A percentile compares a stretch with the other conserved stretches of the same genome.
Evolutionary conservation across 108 stramenopile species (phyloP).

Genomic region (Stephanodiscus triporus): DNA sequence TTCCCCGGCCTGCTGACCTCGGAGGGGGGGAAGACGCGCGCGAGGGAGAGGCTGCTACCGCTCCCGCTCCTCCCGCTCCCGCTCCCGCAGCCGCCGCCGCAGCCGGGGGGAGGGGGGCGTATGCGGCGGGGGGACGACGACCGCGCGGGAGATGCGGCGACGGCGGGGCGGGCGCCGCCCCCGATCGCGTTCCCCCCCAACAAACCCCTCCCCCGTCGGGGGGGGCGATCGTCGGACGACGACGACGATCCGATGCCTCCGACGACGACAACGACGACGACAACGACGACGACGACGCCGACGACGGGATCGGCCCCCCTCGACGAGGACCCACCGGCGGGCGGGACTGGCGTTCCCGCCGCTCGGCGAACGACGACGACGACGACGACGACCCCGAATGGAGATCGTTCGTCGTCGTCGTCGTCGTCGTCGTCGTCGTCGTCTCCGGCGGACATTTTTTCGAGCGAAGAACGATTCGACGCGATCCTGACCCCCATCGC

Average conservation of each 20-base stretch:
- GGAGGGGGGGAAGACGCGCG: conserved; percentile 29
- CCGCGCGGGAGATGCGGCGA: too few relatives aligned
- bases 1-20: conserved; percentile 45
- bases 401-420: background rate
- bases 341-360: conserved; percentile 13
- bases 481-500: conserved; percentile 28
- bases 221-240: background rate
- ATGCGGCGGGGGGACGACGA: background rate
- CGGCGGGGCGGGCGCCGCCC: background rate
- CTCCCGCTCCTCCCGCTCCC: too few relatives aligned
- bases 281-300: conserved; percentile 3
- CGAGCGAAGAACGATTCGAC: background rate
- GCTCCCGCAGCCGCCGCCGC: too few relatives aligned
- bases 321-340: background rate
- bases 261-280: too few relatives aligned
- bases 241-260: background rate
- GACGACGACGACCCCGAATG: conserved; percentile 22
- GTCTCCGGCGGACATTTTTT: background rate
- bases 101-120: too few relatives aligned
- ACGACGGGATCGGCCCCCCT: background rate
- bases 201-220: too few relatives aligned
- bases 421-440: too few relatives aligned
- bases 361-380: too few relatives aligned
- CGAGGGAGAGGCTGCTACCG: conserved; percentile 12
- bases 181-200: background rate